A percentile compares a stretch with the other conserved stretches of the same genome.
Conservation (phyloP, 352 stramenopile species). For the Phytophthora cactorum region DNA sequence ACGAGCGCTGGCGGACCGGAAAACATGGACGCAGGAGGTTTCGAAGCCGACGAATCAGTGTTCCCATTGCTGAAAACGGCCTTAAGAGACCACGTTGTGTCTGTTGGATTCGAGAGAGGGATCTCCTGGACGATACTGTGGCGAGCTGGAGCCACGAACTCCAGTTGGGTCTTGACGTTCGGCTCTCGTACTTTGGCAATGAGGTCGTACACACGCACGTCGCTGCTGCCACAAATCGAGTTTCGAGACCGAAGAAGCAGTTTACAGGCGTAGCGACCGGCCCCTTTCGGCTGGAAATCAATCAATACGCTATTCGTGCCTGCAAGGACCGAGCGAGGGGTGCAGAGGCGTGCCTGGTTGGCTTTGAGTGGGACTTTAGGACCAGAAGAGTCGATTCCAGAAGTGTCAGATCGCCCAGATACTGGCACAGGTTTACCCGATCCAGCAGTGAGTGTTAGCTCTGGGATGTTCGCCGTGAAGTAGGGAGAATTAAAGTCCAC, state of each 20-base stretch:
- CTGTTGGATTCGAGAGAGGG: conserved; percentile 88
- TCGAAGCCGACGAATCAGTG: conserved; percentile 16
- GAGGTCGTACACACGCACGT: conserved; percentile 87
- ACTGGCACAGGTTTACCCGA: conserved; percentile 15
- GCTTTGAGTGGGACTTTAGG: conserved; percentile 39
- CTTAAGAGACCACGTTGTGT: conserved; percentile 84
- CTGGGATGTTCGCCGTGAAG: conserved; percentile 67
- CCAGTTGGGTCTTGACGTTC: conserved; percentile 84
- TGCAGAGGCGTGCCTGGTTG: conserved; percentile 60
- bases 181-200: conserved; percentile 87
- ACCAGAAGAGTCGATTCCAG: conserved; percentile 7
- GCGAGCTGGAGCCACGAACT: conserved; percentile 88
- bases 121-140: conserved; percentile 93
- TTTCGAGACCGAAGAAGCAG: conserved; percentile 67
- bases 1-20: conserved; percentile 66
- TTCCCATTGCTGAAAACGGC: conserved; percentile 54
- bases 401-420: conserved; percentile 24
- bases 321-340: conserved; percentile 45
- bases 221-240: conserved; percentile 64
- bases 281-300: conserved; percentile 78
- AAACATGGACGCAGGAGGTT: conserved; percentile 57
- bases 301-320: conserved; percentile 62
- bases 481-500: conserved; percentile 91
- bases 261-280: conserved; percentile 75
- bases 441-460: conserved; percentile 43